Conservation (phyloP, 352 stramenopile genomes). For the Globisporangium megalacanthum region DNA sequence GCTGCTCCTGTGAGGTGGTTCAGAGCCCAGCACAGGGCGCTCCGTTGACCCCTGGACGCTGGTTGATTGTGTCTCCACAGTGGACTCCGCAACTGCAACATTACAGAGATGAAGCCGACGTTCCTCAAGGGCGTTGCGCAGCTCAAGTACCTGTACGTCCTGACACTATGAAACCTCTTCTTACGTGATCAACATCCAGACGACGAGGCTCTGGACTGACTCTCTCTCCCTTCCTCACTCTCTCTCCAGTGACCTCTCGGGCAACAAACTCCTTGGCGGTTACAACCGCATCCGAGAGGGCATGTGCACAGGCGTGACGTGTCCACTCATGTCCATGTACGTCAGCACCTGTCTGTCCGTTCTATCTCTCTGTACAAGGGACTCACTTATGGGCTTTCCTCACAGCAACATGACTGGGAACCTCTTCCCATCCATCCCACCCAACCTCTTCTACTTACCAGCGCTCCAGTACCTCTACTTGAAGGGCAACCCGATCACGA, state of each 20-base stretch:
- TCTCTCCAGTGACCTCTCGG: conserved; percentile 28
- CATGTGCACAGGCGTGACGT: conserved; percentile 43
- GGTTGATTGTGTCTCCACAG: conserved; percentile 15
- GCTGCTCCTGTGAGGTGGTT: too few species aligned
- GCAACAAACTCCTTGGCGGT: conserved; percentile 34
- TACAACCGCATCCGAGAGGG: conserved; percentile 46
- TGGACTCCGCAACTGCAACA: conserved; percentile 33
- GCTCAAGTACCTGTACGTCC: conserved; percentile 33
- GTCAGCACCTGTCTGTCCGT: too few species aligned
- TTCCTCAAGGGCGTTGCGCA: conserved; percentile 41
- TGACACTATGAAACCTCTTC: too few species aligned
- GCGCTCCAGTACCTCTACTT: conserved; percentile 41
- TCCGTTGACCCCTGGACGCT: too few species aligned
- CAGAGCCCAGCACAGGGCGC: too few species aligned
- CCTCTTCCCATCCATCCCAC: conserved; percentile 25
- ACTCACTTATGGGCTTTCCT: not conserved
- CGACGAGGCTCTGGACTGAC: not conserved
- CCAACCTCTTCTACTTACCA: conserved; percentile 33
- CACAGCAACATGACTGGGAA: conserved; percentile 42
- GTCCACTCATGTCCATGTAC: conserved; percentile 36
- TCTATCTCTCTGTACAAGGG: not conserved
- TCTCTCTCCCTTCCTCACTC: not conserved
- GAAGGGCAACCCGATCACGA: conserved; percentile 34
- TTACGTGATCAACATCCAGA: not conserved
- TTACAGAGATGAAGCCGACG: conserved; percentile 29